Base-by-base conservation (phyloP, 2,329 filamentous ascomycete genomes). In the Colletotrichum echinochloae region DNA sequence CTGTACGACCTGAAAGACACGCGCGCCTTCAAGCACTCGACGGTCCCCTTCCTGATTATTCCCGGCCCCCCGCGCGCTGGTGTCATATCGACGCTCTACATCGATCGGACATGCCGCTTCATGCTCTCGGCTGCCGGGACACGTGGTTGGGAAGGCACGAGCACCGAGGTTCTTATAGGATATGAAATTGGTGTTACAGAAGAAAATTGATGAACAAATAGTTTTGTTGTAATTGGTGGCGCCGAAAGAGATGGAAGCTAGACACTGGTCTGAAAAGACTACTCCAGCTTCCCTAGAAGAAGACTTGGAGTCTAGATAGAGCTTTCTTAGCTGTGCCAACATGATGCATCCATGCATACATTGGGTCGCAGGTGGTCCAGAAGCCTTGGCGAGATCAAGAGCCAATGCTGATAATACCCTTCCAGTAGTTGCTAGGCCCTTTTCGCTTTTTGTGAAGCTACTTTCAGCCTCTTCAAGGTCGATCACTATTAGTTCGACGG, bases 61-160 rank as follows among this genome's bases (percentile, higher is more conserved):
- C 96, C 96, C 0, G 96, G 96, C 0, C 96, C 89, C 0, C 89
- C 89, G 0, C 80, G 94, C 20, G 95, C 95, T 0, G 95, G 95
- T 54, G 94, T 97, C 51, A 95, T 98, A 51, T 94, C 92, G 0
- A 90, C 92, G 71, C 83, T 98, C 12, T 96, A 95, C 77, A 86
- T 98, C 56, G 96, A 99, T 79, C 93, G 93, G 5, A 93, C 94
- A 0, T 95, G 94, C 78, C 88, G 90, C 23, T 98, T 95, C 78
- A 95, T 99, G 92, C 88, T 99, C 41, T 95, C 93, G 2, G 93
- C 94, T 0, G 95, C 94, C 5, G 96, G 96, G 0, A 98, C 96
- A 72, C 85, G 96, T 72, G 96, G 96, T 0, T 99, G 96, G 96
- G 96, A 98, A 79, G 96, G 96, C 1, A 90, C 88, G 26, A 91